Evolutionary conservation across 1,139 yeast species (phyloP), one percentile per base, ranked within the genome.

Genomic region (Sugiyamaella pinicola): DNA sequence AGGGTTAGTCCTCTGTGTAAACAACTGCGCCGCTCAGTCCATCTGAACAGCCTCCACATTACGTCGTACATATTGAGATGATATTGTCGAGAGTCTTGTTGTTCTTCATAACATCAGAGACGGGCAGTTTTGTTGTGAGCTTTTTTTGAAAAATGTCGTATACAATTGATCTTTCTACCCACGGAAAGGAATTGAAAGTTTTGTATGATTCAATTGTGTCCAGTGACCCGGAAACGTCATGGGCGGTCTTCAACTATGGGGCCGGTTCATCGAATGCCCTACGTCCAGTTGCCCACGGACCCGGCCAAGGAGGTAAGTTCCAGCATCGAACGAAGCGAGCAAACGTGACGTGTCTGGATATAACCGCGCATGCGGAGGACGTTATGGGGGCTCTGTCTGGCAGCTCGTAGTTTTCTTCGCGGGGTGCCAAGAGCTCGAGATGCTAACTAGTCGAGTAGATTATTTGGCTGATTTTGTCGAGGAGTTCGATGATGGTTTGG

Each of bases 401-500:
- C n/a, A n/a, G n/a, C n/a, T n/a, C n/a, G 28, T 24, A 6, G 28
- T 24, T 24, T 24, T 24, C n/a, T n/a, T n/a, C n/a, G n/a, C n/a
- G n/a, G n/a, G n/a, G n/a, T n/a, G n/a, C n/a, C n/a, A n/a, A n/a
- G n/a, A n/a, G n/a, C n/a, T n/a, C n/a, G n/a, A n/a, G n/a, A n/a
- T 24, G 28, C 31, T 26, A 26, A 26, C 31, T 3, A 24, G 12
- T 26, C 12, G 31, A 26, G 31, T 35, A 26, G 54, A 62, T 19
- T 83, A 81, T 53, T 82, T 93, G 64, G 78, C 78, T 44, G 96
- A 89, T 53, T 90, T 93, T 67, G 82, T 88, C 47, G 84, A 81
- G 44, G 80, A 86, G 58, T 91, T 93, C 69, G 85, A 84, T 62
- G 98, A 91, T 61, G 89, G 96, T 1, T 83, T 84, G 57, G 89